Evolutionary conservation across 2,329 filamentous ascomycete genomes (phyloP).

Genomic region (Calonectria hawksworthii): DNA sequence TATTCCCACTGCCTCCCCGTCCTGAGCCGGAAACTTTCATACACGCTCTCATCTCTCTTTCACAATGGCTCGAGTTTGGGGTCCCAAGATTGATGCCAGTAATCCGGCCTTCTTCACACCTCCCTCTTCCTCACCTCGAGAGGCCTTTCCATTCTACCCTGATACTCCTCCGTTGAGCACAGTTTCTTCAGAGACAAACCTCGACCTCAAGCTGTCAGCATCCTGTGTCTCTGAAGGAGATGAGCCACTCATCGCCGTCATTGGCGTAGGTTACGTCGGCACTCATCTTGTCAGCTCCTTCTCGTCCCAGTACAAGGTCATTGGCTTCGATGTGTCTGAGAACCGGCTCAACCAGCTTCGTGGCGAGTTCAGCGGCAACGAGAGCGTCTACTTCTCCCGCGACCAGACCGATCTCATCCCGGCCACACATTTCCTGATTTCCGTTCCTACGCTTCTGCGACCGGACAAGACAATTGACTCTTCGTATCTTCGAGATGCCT

Average conservation of each 20-base stretch:
- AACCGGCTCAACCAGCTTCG: conserved; percentile 50
- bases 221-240: conserved; percentile 4
- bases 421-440: conserved; percentile 66
- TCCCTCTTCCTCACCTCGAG: not conserved
- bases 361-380: conserved; percentile 36
- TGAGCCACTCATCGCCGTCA: conserved; percentile 58
- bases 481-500: conserved; percentile 59
- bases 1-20: not conserved
- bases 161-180: not conserved
- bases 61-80: not conserved
- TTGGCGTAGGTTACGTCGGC: conserved; percentile 68
- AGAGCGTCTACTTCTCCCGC: conserved; percentile 49
- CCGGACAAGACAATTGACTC: conserved; percentile 61
- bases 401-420: conserved; percentile 50
- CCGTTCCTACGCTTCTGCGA: conserved; percentile 64
- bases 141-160: not conserved
- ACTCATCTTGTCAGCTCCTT: conserved; percentile 61
- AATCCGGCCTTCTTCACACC: not conserved
- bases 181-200: not conserved
- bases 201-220: not conserved
- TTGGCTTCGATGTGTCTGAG: conserved; percentile 60
- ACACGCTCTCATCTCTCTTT: not conserved
- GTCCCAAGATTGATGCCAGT: not conserved
- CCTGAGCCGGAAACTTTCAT: not conserved
- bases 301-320: conserved; percentile 53